Evolutionary conservation across 2,329 filamentous ascomycete genomes (phyloP).

Genomic region (Plectosphaerella plurivora): DNA sequence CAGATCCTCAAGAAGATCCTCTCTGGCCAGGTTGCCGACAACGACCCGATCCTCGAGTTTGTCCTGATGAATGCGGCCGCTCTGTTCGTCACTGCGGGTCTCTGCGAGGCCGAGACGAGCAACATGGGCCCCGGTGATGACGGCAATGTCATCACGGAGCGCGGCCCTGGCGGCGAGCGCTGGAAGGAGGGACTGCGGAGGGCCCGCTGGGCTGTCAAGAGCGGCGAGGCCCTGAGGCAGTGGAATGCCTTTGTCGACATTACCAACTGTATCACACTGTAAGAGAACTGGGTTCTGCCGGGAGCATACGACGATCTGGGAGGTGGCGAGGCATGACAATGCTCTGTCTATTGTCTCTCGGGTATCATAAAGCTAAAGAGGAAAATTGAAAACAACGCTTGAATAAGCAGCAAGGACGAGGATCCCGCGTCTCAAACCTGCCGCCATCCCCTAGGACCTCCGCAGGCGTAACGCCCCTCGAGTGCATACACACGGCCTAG

Average conservation of each 20-base stretch:
- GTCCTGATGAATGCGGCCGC: slow-evolving; percentile 92
- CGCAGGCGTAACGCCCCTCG: slow-evolving; percentile 65
- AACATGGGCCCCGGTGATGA: slow-evolving; percentile 77
- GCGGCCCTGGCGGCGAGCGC: slow-evolving; percentile 77
- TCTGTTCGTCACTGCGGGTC: slow-evolving; percentile 76
- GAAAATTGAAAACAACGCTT: neutral
- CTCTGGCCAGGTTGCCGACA: slow-evolving; percentile 63
- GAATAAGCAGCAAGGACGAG: neutral
- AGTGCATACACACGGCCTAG: slow-evolving; percentile 83
- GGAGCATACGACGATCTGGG: neutral
- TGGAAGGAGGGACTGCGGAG: slow-evolving; percentile 94
- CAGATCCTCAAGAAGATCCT: slow-evolving; percentile 75
- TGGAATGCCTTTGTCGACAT: slow-evolving; percentile 81
- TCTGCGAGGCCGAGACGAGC: slow-evolving; percentile 80
- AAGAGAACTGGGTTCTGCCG: too few relatives aligned
- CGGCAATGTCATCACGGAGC: slow-evolving; percentile 73
- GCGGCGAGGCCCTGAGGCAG: slow-evolving; percentile 78
- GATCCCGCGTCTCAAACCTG: slow-evolving; percentile 15
- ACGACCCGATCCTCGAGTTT: slow-evolving; percentile 87
- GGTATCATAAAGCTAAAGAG: too few relatives aligned
- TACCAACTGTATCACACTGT: slow-evolving; percentile 48
- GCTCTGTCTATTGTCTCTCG: too few relatives aligned
- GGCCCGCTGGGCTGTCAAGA: slow-evolving; percentile 83
- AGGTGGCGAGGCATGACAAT: neutral
- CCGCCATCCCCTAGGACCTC: slow-evolving; percentile 50